Conservation (phyloP, 1,284 basidiomycete species). For the Austroboletus novae-zelandiae region DNA sequence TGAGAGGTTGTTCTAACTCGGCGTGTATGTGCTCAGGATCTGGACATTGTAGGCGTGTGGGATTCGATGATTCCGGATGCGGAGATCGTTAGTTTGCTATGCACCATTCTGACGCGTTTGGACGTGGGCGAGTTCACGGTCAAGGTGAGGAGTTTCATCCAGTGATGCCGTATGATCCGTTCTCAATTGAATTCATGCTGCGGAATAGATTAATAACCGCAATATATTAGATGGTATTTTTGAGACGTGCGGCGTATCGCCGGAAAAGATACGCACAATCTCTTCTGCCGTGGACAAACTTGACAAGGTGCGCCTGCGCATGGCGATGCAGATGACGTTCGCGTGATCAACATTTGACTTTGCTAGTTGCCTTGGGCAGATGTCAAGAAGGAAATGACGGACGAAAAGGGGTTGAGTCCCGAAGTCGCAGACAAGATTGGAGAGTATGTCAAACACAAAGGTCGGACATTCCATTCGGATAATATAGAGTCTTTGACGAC, state of each 20-base stretch:
- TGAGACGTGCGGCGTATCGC: slow-evolving; percentile 92
- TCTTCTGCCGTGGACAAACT: slow-evolving; percentile 98
- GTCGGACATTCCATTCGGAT: slow-evolving; percentile 37
- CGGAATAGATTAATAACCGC: slow-evolving; percentile 82
- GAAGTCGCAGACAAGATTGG: slow-evolving; percentile 91
- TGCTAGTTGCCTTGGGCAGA: neutral
- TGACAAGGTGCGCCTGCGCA: slow-evolving; percentile 71
- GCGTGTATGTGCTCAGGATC: slow-evolving; percentile 54
- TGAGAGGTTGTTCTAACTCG: neutral
- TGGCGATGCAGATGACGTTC: neutral
- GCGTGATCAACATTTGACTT: neutral
- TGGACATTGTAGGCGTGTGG: slow-evolving; percentile 93
- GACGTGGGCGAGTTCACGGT: slow-evolving; percentile 93
- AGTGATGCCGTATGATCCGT: neutral
- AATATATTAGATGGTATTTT: slow-evolving; percentile 98
- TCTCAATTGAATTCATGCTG: neutral
- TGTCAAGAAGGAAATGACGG: slow-evolving; percentile 61
- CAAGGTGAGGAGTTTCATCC: slow-evolving; percentile 58
- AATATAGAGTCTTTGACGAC: neutral
- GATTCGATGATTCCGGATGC: slow-evolving; percentile 98
- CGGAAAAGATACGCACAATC: slow-evolving; percentile 90
- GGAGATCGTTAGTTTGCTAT: slow-evolving; percentile 83
- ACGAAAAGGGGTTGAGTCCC: slow-evolving; percentile 89
- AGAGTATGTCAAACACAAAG: slow-evolving; percentile 94
- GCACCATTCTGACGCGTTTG: slow-evolving; percentile 79